Conservation (phyloP, 1,139 yeast genomes). For the Waltiozyma sp. region DNA sequence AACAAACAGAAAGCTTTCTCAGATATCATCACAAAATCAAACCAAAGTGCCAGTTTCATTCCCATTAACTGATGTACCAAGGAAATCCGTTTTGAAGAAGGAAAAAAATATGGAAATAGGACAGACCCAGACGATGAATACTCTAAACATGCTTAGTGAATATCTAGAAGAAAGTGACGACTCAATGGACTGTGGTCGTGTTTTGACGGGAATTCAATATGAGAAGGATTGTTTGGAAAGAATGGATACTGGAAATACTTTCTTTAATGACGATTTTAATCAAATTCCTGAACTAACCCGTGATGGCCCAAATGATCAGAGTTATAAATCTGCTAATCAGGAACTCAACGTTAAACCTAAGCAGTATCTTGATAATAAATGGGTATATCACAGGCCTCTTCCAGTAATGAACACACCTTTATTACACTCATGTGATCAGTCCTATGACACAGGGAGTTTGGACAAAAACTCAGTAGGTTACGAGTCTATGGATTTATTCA, state of each 20-base stretch:
- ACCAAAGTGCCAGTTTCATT: background rate
- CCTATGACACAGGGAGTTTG: background rate
- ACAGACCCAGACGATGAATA: background rate
- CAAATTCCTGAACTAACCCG: background rate
- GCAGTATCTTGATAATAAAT: background rate
- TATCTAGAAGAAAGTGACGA: background rate
- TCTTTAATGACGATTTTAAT: background rate
- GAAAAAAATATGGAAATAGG: background rate
- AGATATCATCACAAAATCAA: background rate
- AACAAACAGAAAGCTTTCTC: constrained; percentile 1
- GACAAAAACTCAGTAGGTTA: background rate
- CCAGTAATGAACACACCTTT: background rate
- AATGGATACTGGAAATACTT: too few relatives aligned
- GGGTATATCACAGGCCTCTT: background rate
- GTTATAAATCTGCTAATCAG: background rate
- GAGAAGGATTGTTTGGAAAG: too few relatives aligned
- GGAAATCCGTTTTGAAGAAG: background rate
- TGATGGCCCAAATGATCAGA: background rate
- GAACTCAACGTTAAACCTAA: background rate
- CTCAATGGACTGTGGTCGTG: background rate
- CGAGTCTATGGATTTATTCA: background rate
- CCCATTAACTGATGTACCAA: background rate
- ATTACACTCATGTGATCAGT: background rate
- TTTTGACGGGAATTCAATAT: background rate
- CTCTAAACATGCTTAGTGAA: background rate